phyloP scores from a whole-genome alignment of 176 grass and related monocot genomes.

The Carex kokanica region DNA sequence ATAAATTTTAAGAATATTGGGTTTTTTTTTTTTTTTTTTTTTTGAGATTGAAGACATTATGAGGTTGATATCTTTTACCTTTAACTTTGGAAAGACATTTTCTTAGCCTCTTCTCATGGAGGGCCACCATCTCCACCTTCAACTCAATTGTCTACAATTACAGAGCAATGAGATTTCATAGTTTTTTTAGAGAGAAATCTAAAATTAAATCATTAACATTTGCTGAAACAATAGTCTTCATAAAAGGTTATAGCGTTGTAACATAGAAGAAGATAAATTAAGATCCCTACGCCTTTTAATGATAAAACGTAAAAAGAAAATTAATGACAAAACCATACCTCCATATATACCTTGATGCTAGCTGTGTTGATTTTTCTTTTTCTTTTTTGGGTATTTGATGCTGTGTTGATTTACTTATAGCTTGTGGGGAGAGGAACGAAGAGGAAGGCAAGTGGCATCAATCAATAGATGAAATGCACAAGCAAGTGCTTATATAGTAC shows the following conservation, averaged over 20 bases:
- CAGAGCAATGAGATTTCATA: background rate
- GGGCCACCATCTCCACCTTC: slow-evolving; percentile 96
- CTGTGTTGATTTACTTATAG: background rate
- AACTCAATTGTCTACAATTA: slow-evolving; percentile 73
- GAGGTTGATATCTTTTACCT: slow-evolving; percentile 50
- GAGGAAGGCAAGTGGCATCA: slow-evolving; percentile 22
- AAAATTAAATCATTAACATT: no score
- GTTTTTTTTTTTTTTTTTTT: no score
- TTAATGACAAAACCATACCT: slow-evolving; percentile 1
- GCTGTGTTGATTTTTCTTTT: background rate
- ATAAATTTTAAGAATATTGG: no score
- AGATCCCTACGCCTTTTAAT: no score
- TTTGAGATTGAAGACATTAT: background rate
- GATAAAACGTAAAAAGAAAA: no score
- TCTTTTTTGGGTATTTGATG: background rate
- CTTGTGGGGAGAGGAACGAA: slow-evolving; percentile 6
- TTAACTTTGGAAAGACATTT: slow-evolving; percentile 99
- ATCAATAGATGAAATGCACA: slow-evolving; percentile 17
- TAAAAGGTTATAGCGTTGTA: no score
- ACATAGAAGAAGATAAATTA: no score
- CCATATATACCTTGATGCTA: slow-evolving; percentile 13
- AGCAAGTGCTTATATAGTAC: slow-evolving; percentile 22
- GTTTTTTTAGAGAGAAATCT: no score
- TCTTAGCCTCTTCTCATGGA: slow-evolving; percentile 94
- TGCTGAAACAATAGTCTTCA: no score